These are phyloP conservation scores for Staphylotrichum longicolle DNA, from an alignment of 495 filamentous ascomycete species.

Conservation along the genomic window DNA sequence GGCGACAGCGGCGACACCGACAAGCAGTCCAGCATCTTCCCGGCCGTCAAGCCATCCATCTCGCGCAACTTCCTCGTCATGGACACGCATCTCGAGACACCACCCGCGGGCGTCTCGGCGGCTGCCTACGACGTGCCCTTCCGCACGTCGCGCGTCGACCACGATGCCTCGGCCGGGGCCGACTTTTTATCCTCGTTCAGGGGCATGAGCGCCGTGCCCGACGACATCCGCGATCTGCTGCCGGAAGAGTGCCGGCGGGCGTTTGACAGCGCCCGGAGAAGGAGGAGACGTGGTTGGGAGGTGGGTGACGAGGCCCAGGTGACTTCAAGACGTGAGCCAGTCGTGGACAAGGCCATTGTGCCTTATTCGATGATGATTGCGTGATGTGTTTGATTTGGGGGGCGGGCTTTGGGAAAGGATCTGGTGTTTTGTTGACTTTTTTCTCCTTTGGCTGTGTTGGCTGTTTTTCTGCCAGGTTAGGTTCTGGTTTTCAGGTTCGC, in stretches of 20 bases:
- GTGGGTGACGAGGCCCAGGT: constrained; percentile 63
- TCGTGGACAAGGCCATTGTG: constrained; percentile 57
- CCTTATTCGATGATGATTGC: constrained; percentile 42
- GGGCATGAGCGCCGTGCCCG: constrained; percentile 61
- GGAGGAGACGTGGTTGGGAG: constrained; percentile 66
- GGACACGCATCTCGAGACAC: constrained; percentile 65
- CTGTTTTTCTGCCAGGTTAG: background rate
- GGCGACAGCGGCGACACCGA: constrained; percentile 8
- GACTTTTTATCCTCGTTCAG: constrained; percentile 58
- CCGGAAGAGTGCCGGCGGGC: constrained; percentile 68
- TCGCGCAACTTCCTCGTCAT: constrained; percentile 72
- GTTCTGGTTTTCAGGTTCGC: background rate
- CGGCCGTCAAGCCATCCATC: constrained; percentile 60
- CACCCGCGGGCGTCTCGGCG: constrained; percentile 42
- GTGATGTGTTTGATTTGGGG: constrained; percentile 3
- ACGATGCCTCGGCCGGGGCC: constrained; percentile 19
- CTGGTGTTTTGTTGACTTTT: background rate
- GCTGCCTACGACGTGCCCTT: constrained; percentile 49
- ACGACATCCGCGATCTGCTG: constrained; percentile 67
- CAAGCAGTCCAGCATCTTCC: constrained; percentile 49
- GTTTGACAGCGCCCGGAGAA: constrained; percentile 60
- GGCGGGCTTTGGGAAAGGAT: too few species aligned
- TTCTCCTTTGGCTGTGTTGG: background rate
- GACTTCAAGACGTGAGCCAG: constrained; percentile 42
- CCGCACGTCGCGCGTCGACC: constrained; percentile 35